These are phyloP conservation scores for Talaromyces wortmannii DNA, from an alignment of 495 filamentous ascomycete genomes.

Conservation along the genomic window DNA sequence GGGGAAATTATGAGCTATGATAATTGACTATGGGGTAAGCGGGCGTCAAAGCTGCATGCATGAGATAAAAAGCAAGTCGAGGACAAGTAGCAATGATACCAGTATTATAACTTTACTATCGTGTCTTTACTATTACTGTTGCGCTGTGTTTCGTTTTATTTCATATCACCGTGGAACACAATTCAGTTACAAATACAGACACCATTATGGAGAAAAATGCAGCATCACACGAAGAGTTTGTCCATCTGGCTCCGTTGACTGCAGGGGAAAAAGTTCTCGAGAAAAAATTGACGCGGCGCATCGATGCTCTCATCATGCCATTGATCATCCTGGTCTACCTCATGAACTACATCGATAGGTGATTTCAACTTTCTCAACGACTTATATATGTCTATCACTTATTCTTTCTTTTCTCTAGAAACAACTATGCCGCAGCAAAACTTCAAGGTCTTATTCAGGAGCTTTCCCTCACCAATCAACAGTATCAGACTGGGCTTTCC, in stretches of 20 bases:
- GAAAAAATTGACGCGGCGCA: conserved; percentile 38
- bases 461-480: conserved; percentile 24
- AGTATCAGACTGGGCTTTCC: conserved; percentile 42
- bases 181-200: conserved; percentile 7
- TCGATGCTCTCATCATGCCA: conserved; percentile 49
- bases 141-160: too few species aligned
- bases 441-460: conserved; percentile 44
- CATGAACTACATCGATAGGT: conserved; percentile 52
- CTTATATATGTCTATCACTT: too few species aligned
- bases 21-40: too few species aligned
- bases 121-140: too few species aligned
- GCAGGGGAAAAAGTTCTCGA: conserved; percentile 38
- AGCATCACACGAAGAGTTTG: conserved; percentile 33
- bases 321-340: conserved; percentile 49
- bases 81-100: too few species aligned
- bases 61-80: too few species aligned
- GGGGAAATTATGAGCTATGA: too few species aligned
- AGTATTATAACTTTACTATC: too few species aligned
- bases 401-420: conserved; percentile 15
- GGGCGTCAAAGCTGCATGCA: too few species aligned
- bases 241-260: conserved; percentile 30
- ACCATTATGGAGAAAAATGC: conserved; percentile 31
- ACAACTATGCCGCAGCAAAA: conserved; percentile 50
- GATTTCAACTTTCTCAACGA: neutral
- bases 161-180: too few species aligned